Percentiles rank a stretch among this genome's conserved stretches.
Conservation (phyloP, 2,329 filamentous ascomycete genomes). For the Bipolaris sorokiniana region DNA sequence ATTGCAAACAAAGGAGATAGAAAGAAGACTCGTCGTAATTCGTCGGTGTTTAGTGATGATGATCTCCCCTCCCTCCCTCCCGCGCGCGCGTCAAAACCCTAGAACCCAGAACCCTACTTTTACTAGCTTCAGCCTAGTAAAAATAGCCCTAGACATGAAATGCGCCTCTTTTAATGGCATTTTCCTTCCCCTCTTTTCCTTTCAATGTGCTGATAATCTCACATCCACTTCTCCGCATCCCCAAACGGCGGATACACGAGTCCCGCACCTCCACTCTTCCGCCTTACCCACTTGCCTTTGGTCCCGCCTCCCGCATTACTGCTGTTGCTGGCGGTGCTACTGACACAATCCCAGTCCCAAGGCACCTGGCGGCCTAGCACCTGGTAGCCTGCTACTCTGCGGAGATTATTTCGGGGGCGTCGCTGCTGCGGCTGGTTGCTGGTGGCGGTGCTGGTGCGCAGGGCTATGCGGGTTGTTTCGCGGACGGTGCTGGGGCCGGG, state of each 20-base stretch:
- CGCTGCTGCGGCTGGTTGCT: conserved; percentile 7
- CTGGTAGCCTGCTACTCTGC: conserved; percentile 42
- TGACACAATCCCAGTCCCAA: conserved; percentile 46
- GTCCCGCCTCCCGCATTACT: conserved; percentile 8
- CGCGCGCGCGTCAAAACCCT: no score
- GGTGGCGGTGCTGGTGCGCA: conserved; percentile 20
- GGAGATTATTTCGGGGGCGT: conserved; percentile 20
- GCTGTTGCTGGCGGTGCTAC: conserved; percentile 34
- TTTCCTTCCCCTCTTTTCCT: neutral
- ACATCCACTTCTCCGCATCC: conserved; percentile 34
- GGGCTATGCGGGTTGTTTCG: conserved; percentile 35
- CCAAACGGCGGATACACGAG: conserved; percentile 40
- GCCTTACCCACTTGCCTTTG: conserved; percentile 13
- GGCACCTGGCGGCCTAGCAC: conserved; percentile 38
- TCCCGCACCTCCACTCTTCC: conserved; percentile 6
- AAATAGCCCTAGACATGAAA: no score
- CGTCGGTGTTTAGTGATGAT: no score
- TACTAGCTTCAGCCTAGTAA: no score
- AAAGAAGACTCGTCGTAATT: no score
- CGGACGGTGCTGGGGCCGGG: conserved; percentile 19
- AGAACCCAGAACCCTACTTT: no score
- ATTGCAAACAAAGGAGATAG: no score
- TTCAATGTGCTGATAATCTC: no score
- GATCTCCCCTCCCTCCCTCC: no score
- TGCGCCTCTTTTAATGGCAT: no score